Evolutionary conservation across 352 stramenopile genomes (phyloP), one percentile per base, ranked within the genome.

Genomic region (Phytopythium helicoides): DNA sequence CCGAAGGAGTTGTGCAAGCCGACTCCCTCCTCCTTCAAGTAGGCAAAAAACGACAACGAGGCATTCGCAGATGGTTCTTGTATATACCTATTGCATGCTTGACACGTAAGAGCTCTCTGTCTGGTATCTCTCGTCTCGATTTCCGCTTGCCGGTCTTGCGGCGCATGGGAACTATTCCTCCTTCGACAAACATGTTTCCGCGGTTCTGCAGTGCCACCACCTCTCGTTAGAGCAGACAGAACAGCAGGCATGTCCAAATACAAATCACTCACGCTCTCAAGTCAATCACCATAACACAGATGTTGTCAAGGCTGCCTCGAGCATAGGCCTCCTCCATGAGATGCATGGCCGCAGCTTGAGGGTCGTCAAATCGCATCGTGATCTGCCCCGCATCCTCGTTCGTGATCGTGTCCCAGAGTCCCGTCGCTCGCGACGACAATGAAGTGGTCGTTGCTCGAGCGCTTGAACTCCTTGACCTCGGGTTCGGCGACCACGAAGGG

Each of bases 401-500:
- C 25, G 81, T 79, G 48, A 97, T 46, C 19, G 92, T 94, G 60
- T 98, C 92, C 88, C 89, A 98, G 28, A 98, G 72, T n/a, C 11
- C 93, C 93, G 58, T 98, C 93, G 51, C 73, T 95, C 16, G 93
- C 91, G 16, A 97, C 62, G 12, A 97, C 68, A 8, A 97, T 42
- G 60, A 82, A 97, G 42, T 64, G 72, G 72, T 97, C 89, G 33
- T 84, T 66, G 16, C 73, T 66, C 18, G 68, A 73, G 60, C 78
- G 70, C 41, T 52, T 79, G 31, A 81, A 66, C 54, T 87, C 65
- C 39, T 79, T 87, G 46, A 97, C 80, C 60, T 97, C 91, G 0
- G 92, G 92, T 55, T 97, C 86, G 8, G 88, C 83, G 3, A 92
- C 86, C n/a, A 98, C 89, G 33, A 93, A 97, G 1, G 84, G 88